Evolutionary conservation across 192 early-diverging fungal species (phyloP).

Genomic region (Coemansia furcata): DNA sequence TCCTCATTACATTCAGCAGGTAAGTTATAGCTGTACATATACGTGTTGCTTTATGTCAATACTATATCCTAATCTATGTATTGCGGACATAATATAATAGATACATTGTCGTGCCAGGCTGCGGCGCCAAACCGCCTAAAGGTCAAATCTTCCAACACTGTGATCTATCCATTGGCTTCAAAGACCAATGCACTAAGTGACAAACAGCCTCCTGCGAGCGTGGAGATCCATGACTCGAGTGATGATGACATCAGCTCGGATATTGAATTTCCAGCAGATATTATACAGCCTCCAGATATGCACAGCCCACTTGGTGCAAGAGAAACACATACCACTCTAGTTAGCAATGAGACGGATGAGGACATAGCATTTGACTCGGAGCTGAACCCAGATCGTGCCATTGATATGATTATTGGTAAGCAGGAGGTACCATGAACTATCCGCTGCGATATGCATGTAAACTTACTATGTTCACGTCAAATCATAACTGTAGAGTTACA

Average conservation of each 20-base stretch:
- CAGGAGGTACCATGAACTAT: neutral
- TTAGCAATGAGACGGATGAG: neutral
- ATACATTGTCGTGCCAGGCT: neutral
- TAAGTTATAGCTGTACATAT: neutral
- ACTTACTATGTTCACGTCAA: neutral
- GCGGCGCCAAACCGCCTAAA: neutral
- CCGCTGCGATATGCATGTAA: neutral
- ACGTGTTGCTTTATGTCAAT: neutral
- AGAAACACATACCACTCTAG: neutral
- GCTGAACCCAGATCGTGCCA: constrained; percentile 12
- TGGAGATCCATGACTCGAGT: constrained; percentile 29
- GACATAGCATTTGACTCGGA: constrained; percentile 15
- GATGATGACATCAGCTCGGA: constrained; percentile 18
- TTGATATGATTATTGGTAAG: constrained; percentile 23
- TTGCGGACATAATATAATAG: neutral
- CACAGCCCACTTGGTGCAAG: neutral
- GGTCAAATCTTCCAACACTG: neutral
- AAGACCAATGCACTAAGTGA: neutral
- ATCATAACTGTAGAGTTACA: constrained; percentile 12
- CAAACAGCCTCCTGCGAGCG: neutral
- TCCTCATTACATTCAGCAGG: neutral
- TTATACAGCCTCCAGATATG: neutral
- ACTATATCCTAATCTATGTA: neutral
- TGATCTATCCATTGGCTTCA: neutral
- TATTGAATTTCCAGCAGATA: constrained; percentile 19